Percentiles rank a stretch among this genome's conserved stretches.
Evolutionary conservation across 179 eudicot genomes (phyloP).

Genomic region (Amaranthus tricolor): DNA sequence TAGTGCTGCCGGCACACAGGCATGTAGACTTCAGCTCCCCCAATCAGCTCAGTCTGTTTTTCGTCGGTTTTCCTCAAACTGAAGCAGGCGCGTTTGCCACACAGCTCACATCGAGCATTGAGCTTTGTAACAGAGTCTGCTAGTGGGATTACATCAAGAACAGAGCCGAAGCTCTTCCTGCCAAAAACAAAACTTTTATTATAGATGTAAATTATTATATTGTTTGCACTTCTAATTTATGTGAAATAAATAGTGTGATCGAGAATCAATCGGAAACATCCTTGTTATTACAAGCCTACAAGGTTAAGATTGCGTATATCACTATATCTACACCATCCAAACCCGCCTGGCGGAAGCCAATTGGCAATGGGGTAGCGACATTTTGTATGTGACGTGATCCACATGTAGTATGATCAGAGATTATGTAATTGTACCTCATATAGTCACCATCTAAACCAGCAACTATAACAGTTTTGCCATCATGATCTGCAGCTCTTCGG

Average conservation of each 20-base stretch:
- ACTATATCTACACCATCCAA: too few relatives aligned
- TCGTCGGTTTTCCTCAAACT: conserved; percentile 77
- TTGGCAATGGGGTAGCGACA: too few relatives aligned
- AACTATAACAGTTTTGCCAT: conserved; percentile 77
- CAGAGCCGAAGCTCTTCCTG: conserved; percentile 93
- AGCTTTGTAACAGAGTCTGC: conserved; percentile 87
- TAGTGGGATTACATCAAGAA: conserved; percentile 75
- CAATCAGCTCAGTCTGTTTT: conserved; percentile 69
- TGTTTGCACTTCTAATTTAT: too few relatives aligned
- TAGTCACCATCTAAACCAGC: conserved; percentile 99
- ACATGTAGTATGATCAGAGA: too few relatives aligned
- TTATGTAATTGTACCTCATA: conserved; percentile 48
- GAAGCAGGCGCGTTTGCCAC: conserved; percentile 78
- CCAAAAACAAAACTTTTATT: conserved; percentile 1
- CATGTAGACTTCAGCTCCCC: conserved; percentile 89
- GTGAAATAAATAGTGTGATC: too few relatives aligned
- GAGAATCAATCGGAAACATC: too few relatives aligned
- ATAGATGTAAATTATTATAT: too few relatives aligned
- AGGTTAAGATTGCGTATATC: too few relatives aligned
- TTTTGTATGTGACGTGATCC: too few relatives aligned
- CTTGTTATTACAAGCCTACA: too few relatives aligned
- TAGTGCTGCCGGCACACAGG: conserved; percentile 94
- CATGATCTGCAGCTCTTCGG: conserved; percentile 79
- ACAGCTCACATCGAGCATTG: conserved; percentile 79
- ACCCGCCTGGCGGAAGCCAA: too few relatives aligned